Base-by-base conservation (phyloP, 139 green algal genomes). In the Micractinium sp. region DNA sequence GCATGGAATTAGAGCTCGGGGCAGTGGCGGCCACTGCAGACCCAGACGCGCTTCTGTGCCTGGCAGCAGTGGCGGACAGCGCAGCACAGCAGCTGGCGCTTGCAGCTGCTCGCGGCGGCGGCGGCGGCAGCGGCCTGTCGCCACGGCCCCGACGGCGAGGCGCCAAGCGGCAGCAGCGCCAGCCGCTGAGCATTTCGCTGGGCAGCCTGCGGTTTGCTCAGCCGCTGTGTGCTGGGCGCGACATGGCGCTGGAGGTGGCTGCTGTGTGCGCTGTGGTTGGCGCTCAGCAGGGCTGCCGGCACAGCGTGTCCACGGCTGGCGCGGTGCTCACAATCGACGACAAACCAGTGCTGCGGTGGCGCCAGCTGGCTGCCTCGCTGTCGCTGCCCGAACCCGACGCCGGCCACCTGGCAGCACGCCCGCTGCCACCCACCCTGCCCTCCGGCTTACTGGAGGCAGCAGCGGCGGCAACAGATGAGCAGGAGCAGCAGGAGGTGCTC, bases 271-370 rank as follows among this genome's bases (percentile, higher is more conserved):
- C 63, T 47, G n/a, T 80, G 61, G 63, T 80, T 5, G 87, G 77
- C 19, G 66, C 29, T 1, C 27, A 67, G 18, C 27, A 53, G 20
- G 77, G 61, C 33, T 73, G 38, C 29, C 77, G 31, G 61, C 78
- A 81, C 56, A 71, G 78, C 78, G 18, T 86, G 63, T 25, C 25
- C 20, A 90, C 78, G 7, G 39, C 33, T 9, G 16, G 7, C 19
- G 78, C 78, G 29, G 39, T 71, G 41, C 66, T 85, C 29, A 60
- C 35, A 4, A 56, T 86, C 19, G 41, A 47, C 2, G 87, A 74
- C 79, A 87, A 85, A 69, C 77, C 80, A 0, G 87, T 90, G 66
- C 66, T 90, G 87, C 60, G 79, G 16, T 90, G 87, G 87, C 41
- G 33, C 53, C 15, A 82, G n/a, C 66, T 87, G 87, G 47, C 31